A percentile compares a stretch with the other conserved stretches of the same genome.
These are phyloP conservation scores for Pichia norvegensis DNA, from an alignment of 1,139 yeast species.

Conservation along the genomic window DNA sequence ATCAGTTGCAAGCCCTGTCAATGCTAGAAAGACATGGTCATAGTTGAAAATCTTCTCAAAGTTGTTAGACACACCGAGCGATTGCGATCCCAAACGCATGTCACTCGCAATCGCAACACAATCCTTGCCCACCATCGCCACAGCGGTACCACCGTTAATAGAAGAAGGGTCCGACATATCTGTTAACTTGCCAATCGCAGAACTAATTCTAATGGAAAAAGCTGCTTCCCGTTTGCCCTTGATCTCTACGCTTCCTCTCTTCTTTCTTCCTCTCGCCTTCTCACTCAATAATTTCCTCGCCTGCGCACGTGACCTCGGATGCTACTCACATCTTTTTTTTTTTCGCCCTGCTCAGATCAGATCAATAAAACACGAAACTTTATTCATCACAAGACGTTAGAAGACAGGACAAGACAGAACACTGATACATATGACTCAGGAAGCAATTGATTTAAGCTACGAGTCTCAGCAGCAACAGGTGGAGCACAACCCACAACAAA, in stretches of 20 bases:
- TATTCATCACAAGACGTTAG: too few species aligned
- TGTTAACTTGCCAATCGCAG: neutral
- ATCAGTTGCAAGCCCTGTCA: constrained; percentile 94
- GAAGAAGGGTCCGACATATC: constrained; percentile 49
- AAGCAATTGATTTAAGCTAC: constrained; percentile 12
- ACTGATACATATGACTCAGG: constrained; percentile 9
- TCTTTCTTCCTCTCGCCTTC: neutral
- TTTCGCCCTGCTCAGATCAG: neutral
- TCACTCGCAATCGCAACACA: constrained; percentile 98
- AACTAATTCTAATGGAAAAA: too few species aligned
- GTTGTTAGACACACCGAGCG: constrained; percentile 83
- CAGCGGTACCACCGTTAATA: constrained; percentile 75
- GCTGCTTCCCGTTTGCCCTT: neutral
- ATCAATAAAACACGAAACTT: too few species aligned
- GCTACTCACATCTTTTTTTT: neutral
- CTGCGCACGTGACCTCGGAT: neutral
- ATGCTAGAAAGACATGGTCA: constrained; percentile 81
- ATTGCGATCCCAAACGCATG: constrained; percentile 87
- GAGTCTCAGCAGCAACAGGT: constrained; percentile 8
- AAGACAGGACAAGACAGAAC: neutral
- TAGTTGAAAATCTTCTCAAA: constrained; percentile 86
- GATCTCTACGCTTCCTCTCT: neutral
- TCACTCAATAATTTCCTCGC: neutral
- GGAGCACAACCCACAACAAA: neutral
- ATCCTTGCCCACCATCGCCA: constrained; percentile 97